A percentile compares a stretch with the other conserved stretches of the same genome.
phyloP scores from a whole-genome alignment of 768 basidiomycete genomes.

The Xerocomus brunneocitrinus region DNA sequence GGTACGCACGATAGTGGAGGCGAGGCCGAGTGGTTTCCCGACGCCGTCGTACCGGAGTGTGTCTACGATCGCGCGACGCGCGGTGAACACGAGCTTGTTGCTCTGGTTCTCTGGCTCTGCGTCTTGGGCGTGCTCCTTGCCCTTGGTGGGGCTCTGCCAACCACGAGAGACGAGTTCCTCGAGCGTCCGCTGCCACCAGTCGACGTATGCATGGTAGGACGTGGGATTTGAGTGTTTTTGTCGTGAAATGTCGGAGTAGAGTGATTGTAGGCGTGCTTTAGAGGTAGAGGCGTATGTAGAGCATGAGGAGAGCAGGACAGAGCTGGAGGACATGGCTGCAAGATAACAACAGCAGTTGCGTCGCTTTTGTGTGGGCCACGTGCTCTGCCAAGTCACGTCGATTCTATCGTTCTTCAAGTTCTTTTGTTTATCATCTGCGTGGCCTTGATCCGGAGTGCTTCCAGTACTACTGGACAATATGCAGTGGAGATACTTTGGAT shows the following conservation, averaged over 20 bases:
- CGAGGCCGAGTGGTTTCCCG: constrained; percentile 71
- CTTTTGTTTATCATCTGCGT: too few species aligned
- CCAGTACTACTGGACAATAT: too few species aligned
- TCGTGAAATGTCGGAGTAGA: constrained; percentile 84
- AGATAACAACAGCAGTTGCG: constrained; percentile 2
- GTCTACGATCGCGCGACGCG: constrained; percentile 51
- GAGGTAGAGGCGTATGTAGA: constrained; percentile 28
- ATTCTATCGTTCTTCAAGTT: too few species aligned
- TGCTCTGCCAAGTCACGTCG: neutral
- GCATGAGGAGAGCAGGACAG: constrained; percentile 19
- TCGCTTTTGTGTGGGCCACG: constrained; percentile 10
- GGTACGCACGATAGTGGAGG: constrained; percentile 66
- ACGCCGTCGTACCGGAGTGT: constrained; percentile 59
- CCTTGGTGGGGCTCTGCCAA: constrained; percentile 35
- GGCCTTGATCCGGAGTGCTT: too few species aligned
- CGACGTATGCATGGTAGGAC: constrained; percentile 72
- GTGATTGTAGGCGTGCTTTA: constrained; percentile 58
- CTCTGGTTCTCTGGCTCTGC: constrained; percentile 16
- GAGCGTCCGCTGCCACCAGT: constrained; percentile 82
- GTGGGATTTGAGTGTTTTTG: constrained; percentile 84
- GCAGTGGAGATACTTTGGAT: too few species aligned
- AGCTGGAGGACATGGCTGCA: constrained; percentile 17
- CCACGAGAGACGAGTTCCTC: constrained; percentile 57
- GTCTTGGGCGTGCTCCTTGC: constrained; percentile 8
- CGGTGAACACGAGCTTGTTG: constrained; percentile 60